These are phyloP conservation scores for Populus tremula DNA, from an alignment of 345 rosid genomes.

Conservation along the genomic window DNA sequence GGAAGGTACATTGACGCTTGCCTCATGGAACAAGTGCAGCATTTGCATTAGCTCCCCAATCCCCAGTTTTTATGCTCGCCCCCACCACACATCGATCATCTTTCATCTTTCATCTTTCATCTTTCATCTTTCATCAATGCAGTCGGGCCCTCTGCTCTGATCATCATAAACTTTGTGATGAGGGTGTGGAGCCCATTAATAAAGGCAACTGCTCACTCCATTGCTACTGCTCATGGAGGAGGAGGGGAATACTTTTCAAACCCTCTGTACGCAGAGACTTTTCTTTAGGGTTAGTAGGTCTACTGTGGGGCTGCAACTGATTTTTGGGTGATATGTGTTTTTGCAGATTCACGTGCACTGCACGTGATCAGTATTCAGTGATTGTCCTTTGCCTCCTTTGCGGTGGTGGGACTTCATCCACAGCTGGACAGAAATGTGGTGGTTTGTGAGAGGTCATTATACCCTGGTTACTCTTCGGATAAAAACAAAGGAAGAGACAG, in stretches of 20 bases:
- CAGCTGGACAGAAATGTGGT: background rate
- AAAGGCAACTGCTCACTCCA: constrained; percentile 19
- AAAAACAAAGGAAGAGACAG: background rate
- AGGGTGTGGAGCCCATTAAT: constrained; percentile 4
- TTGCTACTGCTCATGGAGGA: background rate
- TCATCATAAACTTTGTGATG: background rate
- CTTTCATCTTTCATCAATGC: background rate
- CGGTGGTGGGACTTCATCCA: background rate
- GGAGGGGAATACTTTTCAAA: constrained; percentile 15
- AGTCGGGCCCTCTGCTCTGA: background rate
- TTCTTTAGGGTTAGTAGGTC: constrained; percentile 5
- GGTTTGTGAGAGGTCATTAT: background rate
- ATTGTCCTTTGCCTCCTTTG: background rate
- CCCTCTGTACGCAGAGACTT: constrained; percentile 13
- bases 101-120: background rate
- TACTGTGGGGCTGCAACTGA: constrained; percentile 12
- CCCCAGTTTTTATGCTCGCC: constrained; percentile 6
- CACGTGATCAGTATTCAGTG: constrained; percentile 14
- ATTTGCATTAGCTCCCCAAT: constrained; percentile 17
- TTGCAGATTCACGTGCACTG: constrained; percentile 21
- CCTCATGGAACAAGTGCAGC: constrained; percentile 18
- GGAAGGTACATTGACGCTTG: background rate
- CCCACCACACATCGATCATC: background rate
- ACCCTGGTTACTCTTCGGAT: background rate
- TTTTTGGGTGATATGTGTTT: background rate